Evolutionary conservation across 352 stramenopile species (phyloP).

Genomic region (Globisporangium spinosum): DNA sequence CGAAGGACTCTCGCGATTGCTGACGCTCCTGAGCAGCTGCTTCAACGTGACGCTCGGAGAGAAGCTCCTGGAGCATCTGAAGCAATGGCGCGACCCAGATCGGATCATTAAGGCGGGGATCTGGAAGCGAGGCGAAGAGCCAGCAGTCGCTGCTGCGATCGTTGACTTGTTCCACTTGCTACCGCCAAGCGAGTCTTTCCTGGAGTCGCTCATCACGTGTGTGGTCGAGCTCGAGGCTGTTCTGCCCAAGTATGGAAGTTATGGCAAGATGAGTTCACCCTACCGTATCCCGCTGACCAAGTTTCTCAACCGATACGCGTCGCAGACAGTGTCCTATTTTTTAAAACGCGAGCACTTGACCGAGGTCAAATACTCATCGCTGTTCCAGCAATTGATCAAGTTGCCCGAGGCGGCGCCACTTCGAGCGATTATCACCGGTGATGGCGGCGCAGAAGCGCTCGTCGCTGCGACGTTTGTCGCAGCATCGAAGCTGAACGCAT

Average conservation of each 20-base stretch:
- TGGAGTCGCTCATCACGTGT: conserved; percentile 94
- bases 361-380: conserved; percentile 87
- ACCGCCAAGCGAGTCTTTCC: conserved; percentile 92
- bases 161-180: conserved; percentile 96
- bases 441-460: conserved; percentile 87
- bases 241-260: conserved; percentile 89
- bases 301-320: conserved; percentile 93
- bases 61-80: conserved; percentile 95
- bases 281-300: conserved; percentile 90
- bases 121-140: conserved; percentile 93
- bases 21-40: conserved; percentile 94
- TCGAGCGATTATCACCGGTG: conserved; percentile 82
- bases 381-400: conserved; percentile 94
- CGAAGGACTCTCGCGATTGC: conserved; percentile 89
- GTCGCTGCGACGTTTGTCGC: conserved; percentile 91
- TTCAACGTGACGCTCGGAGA: conserved; percentile 98
- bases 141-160: conserved; percentile 92
- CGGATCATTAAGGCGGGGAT: conserved; percentile 90
- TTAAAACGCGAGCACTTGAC: conserved; percentile 80
- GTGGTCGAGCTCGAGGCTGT: conserved; percentile 93
- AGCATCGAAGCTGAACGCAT: conserved; percentile 50
- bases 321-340: conserved; percentile 84
- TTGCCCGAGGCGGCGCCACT: conserved; percentile 86
- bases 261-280: conserved; percentile 86
- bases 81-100: conserved; percentile 91